These are phyloP conservation scores for Talaromyces sp. DNA, from an alignment of 2,329 filamentous ascomycete species.

Conservation along the genomic window DNA sequence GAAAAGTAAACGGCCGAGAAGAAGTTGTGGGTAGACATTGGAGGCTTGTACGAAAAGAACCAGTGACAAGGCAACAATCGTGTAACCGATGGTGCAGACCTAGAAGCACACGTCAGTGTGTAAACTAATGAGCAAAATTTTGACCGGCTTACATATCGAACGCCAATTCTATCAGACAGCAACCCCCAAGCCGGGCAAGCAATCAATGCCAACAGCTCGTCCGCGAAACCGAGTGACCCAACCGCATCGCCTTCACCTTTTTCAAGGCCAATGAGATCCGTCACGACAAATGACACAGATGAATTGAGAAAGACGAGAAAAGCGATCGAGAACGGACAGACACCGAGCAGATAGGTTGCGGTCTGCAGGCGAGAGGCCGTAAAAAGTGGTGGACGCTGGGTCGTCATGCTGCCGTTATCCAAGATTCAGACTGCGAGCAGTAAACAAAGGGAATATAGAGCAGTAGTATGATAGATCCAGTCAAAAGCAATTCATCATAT, in stretches of 20 bases:
- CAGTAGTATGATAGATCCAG: neutral
- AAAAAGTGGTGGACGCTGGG: conserved; percentile 40
- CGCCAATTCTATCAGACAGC: conserved; percentile 48
- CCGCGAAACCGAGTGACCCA: conserved; percentile 51
- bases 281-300: conserved; percentile 62
- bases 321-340: conserved; percentile 63
- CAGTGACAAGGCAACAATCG: conserved; percentile 73
- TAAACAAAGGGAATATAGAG: neutral
- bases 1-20: conserved; percentile 81
- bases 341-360: conserved; percentile 58
- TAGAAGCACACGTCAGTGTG: conserved; percentile 19
- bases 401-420: conserved; percentile 26
- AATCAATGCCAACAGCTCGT: conserved; percentile 47
- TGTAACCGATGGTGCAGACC: conserved; percentile 69
- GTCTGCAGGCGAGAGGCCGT: conserved; percentile 57
- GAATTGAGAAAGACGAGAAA: conserved; percentile 66
- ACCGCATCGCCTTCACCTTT: conserved; percentile 59
- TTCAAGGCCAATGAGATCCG: conserved; percentile 57
- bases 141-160: conserved; percentile 42
- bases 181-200: conserved; percentile 52
- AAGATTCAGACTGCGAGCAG: neutral
- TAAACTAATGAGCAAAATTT: neutral
- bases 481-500: neutral
- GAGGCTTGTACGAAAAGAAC: conserved; percentile 78
- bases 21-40: conserved; percentile 83